These are phyloP conservation scores for Trichosporon asahii DNA, from an alignment of 1,284 basidiomycete genomes.

Conservation along the genomic window DNA sequence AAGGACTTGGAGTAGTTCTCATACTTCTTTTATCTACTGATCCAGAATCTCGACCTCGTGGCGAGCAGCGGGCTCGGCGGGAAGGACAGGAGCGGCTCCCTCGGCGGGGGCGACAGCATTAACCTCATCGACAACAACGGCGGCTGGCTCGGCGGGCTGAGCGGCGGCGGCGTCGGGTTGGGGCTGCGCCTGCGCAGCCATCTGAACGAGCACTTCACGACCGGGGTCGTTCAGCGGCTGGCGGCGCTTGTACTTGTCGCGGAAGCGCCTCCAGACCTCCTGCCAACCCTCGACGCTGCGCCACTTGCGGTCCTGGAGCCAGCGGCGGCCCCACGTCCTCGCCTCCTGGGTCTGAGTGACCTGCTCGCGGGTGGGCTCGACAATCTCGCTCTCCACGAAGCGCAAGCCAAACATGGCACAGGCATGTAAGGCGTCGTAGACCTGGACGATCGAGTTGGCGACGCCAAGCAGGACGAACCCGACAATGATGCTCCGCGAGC, in stretches of 20 bases:
- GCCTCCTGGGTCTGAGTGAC: constrained; percentile 14
- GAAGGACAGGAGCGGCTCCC: background rate
- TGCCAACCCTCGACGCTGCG: constrained; percentile 19
- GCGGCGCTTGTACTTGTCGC: background rate
- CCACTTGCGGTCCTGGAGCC: constrained; percentile 22
- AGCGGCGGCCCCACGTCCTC: constrained; percentile 16
- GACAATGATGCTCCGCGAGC: constrained; percentile 24
- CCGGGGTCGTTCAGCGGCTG: background rate
- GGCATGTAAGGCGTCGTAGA: constrained; percentile 31
- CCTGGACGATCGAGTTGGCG: constrained; percentile 36
- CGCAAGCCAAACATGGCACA: constrained; percentile 30
- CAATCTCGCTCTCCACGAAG: constrained; percentile 46
- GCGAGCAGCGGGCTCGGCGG: background rate
- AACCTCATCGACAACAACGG: background rate
- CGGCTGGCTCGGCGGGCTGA: background rate
- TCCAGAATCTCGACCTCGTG: background rate
- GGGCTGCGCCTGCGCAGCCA: background rate
- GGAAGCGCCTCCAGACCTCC: constrained; percentile 16
- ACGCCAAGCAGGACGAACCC: constrained; percentile 40
- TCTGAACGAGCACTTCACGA: background rate
- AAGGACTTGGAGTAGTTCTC: background rate
- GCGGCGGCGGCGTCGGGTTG: background rate
- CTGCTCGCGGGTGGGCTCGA: constrained; percentile 43
- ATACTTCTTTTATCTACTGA: background rate
- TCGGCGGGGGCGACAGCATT: background rate